These are phyloP conservation scores for Phytophthora boehmeriae DNA, from an alignment of 352 stramenopile genomes.

Conservation along the genomic window DNA sequence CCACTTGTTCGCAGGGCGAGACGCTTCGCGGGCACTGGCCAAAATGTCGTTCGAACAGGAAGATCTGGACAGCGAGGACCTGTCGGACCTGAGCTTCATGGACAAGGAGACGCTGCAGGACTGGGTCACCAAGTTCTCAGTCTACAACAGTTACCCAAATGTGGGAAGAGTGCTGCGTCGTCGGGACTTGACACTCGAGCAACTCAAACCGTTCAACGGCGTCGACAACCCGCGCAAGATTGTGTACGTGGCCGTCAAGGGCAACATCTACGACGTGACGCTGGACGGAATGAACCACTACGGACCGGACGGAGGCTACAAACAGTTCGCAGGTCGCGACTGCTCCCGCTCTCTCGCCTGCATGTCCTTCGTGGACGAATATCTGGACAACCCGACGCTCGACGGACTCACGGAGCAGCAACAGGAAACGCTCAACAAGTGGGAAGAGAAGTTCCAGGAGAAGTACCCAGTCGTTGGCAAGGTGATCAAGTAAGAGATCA, in stretches of 20 bases:
- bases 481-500: constrained; percentile 44
- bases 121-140: constrained; percentile 96
- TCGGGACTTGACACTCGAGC: constrained; percentile 74
- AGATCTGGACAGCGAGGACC: constrained; percentile 87
- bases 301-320: constrained; percentile 93
- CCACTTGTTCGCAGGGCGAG: constrained; percentile 95
- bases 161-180: constrained; percentile 91
- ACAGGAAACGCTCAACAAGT: constrained; percentile 94
- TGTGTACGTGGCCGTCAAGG: constrained; percentile 94
- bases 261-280: constrained; percentile 97
- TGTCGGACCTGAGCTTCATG: constrained; percentile 83
- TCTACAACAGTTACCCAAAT: constrained; percentile 96
- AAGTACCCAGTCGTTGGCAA: constrained; percentile 96
- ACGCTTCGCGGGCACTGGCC: constrained; percentile 93
- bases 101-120: constrained; percentile 89
- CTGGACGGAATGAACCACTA: constrained; percentile 95
- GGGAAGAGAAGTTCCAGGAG: constrained; percentile 95
- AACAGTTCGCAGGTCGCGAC: constrained; percentile 96
- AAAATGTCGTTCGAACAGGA: constrained; percentile 97
- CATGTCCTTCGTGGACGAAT: constrained; percentile 96
- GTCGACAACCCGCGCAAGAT: constrained; percentile 85
- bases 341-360: constrained; percentile 94
- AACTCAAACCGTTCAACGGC: constrained; percentile 89
- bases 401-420: constrained; percentile 93
- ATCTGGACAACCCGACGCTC: constrained; percentile 92